A percentile compares a stretch with the other conserved stretches of the same genome.
These are phyloP conservation scores for Sporothrix schenckii DNA, from an alignment of 2,329 filamentous ascomycete species.

Conservation along the genomic window DNA sequence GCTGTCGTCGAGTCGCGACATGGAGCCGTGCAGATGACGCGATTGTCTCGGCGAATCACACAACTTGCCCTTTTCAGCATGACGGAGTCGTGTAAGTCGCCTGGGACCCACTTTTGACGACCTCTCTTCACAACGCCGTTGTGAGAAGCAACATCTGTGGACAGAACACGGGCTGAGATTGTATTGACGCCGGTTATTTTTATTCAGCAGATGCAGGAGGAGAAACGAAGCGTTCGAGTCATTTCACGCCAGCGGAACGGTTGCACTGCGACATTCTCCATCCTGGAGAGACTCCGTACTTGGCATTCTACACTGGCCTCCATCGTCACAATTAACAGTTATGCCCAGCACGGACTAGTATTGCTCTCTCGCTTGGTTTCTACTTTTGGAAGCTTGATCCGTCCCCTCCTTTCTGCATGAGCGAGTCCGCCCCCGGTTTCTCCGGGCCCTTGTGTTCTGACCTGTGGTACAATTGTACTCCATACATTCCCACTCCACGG, in stretches of 20 bases:
- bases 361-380: too few species aligned
- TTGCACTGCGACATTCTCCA: too few species aligned
- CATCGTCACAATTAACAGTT: too few species aligned
- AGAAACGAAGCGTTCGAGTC: too few species aligned
- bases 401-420: background rate
- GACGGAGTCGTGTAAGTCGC: constrained; percentile 5
- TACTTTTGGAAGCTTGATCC: too few species aligned
- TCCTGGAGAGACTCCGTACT: too few species aligned
- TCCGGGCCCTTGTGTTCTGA: background rate
- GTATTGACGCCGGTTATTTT: too few species aligned
- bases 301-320: too few species aligned
- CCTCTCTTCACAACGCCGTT: background rate
- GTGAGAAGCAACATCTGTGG: background rate
- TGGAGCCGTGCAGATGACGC: constrained; percentile 17
- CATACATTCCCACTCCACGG: background rate
- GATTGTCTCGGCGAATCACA: constrained; percentile 24
- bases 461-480: background rate
- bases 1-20: background rate
- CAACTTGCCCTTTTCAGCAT: constrained; percentile 7
- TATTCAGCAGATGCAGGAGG: too few species aligned
- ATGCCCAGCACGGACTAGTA: too few species aligned
- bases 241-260: too few species aligned
- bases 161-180: background rate
- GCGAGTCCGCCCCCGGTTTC: background rate
- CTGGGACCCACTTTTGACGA: constrained; percentile 2